phyloP scores from a whole-genome alignment of 2,329 filamentous ascomycete genomes.

The Zymoseptoria crescenta region DNA sequence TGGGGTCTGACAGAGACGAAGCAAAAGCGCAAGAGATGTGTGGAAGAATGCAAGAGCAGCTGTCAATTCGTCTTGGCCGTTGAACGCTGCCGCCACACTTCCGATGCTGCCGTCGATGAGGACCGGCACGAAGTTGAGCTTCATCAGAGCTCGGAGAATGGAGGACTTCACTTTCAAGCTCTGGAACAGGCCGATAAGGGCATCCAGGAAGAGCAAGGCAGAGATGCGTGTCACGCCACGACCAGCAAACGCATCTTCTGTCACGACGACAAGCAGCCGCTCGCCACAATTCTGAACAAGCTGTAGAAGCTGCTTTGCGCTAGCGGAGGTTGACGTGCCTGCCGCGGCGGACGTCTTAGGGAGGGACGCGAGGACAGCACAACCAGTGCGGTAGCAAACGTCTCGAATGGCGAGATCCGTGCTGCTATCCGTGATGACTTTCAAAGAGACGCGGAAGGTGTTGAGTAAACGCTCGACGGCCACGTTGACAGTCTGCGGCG shows the following conservation, averaged over 20 bases:
- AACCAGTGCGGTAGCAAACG: constrained; percentile 85
- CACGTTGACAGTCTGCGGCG: constrained; percentile 43
- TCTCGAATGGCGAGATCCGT: constrained; percentile 66
- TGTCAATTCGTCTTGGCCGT: constrained; percentile 42
- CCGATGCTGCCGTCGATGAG: constrained; percentile 81
- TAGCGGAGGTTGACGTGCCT: constrained; percentile 11
- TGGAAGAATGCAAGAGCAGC: constrained; percentile 55
- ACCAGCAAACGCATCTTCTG: constrained; percentile 85
- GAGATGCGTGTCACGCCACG: constrained; percentile 75
- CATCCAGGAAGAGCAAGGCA: constrained; percentile 74
- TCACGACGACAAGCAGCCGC: constrained; percentile 74
- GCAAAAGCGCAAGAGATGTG: constrained; percentile 71
- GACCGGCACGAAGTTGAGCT: constrained; percentile 84
- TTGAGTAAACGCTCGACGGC: constrained; percentile 80
- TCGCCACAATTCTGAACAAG: constrained; percentile 74
- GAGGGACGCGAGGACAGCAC: constrained; percentile 32
- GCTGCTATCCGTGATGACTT: constrained; percentile 67
- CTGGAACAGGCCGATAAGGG: constrained; percentile 65
- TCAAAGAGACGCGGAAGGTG: constrained; percentile 78
- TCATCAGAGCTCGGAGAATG: constrained; percentile 70
- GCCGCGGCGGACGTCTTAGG: constrained; percentile 8
- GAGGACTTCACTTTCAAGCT: constrained; percentile 59
- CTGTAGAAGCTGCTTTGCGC: constrained; percentile 40
- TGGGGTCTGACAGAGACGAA: constrained; percentile 75
- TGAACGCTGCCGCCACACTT: constrained; percentile 61